Evolutionary conservation across 1,139 yeast genomes (phyloP).

Genomic region (Meyerozyma elateridarum): DNA sequence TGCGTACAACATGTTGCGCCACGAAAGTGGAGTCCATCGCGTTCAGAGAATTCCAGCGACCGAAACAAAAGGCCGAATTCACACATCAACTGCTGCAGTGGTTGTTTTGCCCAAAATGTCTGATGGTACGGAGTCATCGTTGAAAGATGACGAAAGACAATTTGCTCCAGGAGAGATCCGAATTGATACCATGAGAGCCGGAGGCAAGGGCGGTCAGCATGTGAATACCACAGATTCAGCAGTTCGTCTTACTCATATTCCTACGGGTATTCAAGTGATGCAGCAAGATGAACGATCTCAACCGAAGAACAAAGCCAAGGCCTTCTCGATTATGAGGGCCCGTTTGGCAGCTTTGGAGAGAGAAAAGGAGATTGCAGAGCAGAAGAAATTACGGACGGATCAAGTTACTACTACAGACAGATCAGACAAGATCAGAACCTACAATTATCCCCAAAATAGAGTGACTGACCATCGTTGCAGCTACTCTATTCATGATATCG

Average conservation of each 20-base stretch:
- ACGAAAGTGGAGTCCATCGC: slow-evolving; percentile 94
- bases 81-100: slow-evolving; percentile 94
- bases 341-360: slow-evolving; percentile 80
- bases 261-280: slow-evolving; percentile 82
- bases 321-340: slow-evolving; percentile 76
- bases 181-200: slow-evolving; percentile 92
- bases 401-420: slow-evolving; percentile 89
- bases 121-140: slow-evolving; percentile 52
- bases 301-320: slow-evolving; percentile 93
- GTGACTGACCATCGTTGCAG: slow-evolving; percentile 94
- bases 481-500: slow-evolving; percentile 70
- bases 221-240: slow-evolving; percentile 98
- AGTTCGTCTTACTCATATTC: slow-evolving; percentile 85
- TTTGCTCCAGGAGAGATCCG: slow-evolving; percentile 87
- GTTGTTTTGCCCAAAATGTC: slow-evolving; percentile 83
- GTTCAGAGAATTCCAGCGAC: slow-evolving; percentile 94
- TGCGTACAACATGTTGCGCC: slow-evolving; percentile 65
- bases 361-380: slow-evolving; percentile 57
- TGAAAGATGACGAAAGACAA: slow-evolving; percentile 59
- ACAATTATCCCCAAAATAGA: slow-evolving; percentile 87
- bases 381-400: slow-evolving; percentile 63
- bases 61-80: slow-evolving; percentile 89
- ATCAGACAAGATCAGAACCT: slow-evolving; percentile 90
- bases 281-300: slow-evolving; percentile 97
- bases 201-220: slow-evolving; percentile 98